phyloP scores from a whole-genome alignment of 495 filamentous ascomycete genomes.

The Clavariopsis aquatica region DNA sequence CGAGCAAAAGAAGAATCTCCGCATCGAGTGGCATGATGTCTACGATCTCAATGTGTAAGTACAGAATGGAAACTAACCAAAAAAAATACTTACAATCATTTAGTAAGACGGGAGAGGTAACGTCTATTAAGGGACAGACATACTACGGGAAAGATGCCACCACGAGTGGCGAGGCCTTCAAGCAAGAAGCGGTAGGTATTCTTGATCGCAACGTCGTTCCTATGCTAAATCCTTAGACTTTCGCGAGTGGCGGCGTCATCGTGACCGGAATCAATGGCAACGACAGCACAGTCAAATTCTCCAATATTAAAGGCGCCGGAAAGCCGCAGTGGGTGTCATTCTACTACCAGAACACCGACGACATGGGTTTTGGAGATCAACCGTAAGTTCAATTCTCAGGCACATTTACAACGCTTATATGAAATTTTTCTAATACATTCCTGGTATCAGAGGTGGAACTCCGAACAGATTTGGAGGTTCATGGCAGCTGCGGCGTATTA shows the following conservation, averaged over 20 bases:
- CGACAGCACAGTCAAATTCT: constrained; percentile 54
- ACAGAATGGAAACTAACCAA: background rate
- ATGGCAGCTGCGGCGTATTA: constrained; percentile 50
- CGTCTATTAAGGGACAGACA: constrained; percentile 46
- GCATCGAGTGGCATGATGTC: constrained; percentile 49
- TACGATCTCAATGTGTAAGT: constrained; percentile 48
- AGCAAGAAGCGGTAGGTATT: constrained; percentile 48
- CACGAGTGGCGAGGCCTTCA: constrained; percentile 48
- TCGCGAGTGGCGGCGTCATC: constrained; percentile 50
- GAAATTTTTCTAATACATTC: background rate
- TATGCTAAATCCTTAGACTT: constrained; percentile 39
- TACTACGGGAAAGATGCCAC: constrained; percentile 49
- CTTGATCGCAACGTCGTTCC: too few relatives aligned
- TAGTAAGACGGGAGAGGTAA: constrained; percentile 51
- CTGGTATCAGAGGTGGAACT: constrained; percentile 30
- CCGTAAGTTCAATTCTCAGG: constrained; percentile 32
- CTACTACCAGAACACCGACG: constrained; percentile 51
- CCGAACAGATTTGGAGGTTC: constrained; percentile 49
- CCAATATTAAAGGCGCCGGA: constrained; percentile 51
- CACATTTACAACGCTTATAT: background rate
- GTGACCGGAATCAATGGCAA: constrained; percentile 55
- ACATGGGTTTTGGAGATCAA: constrained; percentile 51
- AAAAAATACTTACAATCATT: constrained; percentile 6
- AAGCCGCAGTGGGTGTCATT: constrained; percentile 59
- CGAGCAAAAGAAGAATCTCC: constrained; percentile 38